Conservation (phyloP, 768 basidiomycete genomes). For the Leucogyrophana mollusca region DNA sequence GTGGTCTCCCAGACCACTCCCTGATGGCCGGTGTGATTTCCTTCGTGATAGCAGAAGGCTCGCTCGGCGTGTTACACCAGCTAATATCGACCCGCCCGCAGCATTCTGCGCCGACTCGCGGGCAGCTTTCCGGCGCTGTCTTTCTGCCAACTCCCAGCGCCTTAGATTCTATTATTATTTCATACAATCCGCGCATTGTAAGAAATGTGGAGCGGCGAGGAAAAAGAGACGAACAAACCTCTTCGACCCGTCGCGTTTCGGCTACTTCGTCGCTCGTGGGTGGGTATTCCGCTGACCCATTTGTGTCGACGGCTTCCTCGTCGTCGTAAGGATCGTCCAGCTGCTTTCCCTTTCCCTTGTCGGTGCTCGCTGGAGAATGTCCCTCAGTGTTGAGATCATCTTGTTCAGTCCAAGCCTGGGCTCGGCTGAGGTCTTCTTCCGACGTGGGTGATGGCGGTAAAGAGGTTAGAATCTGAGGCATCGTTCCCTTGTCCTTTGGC, state of each 20-base stretch:
- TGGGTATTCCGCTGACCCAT: conserved; percentile 47
- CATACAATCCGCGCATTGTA: not conserved
- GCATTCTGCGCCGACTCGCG: conserved; percentile 47
- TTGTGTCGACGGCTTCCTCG: conserved; percentile 23
- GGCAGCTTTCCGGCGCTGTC: conserved; percentile 69
- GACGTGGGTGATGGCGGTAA: conserved; percentile 38
- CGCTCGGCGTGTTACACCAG: conserved; percentile 57
- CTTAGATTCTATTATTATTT: conserved; percentile 56
- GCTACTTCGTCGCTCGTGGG: conserved; percentile 64
- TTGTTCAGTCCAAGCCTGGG: conserved; percentile 33
- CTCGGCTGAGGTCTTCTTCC: conserved; percentile 46
- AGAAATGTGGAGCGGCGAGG: conserved; percentile 1
- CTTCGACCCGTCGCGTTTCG: conserved; percentile 69
- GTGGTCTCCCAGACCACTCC: conserved; percentile 37
- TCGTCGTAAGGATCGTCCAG: conserved; percentile 19
- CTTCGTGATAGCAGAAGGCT: conserved; percentile 54
- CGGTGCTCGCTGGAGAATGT: conserved; percentile 20
- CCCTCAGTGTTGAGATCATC: conserved; percentile 15
- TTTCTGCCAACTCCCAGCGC: conserved; percentile 77
- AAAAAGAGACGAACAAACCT: conserved; percentile 54
- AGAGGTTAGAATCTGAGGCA: conserved; percentile 22
- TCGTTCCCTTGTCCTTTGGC: not conserved
- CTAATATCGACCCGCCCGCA: conserved; percentile 45
- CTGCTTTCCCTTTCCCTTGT: conserved; percentile 34
- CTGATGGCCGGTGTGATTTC: conserved; percentile 30